Conservation (phyloP, 371 early-diverging fungal species). For the Catenaria anguillulae region DNA sequence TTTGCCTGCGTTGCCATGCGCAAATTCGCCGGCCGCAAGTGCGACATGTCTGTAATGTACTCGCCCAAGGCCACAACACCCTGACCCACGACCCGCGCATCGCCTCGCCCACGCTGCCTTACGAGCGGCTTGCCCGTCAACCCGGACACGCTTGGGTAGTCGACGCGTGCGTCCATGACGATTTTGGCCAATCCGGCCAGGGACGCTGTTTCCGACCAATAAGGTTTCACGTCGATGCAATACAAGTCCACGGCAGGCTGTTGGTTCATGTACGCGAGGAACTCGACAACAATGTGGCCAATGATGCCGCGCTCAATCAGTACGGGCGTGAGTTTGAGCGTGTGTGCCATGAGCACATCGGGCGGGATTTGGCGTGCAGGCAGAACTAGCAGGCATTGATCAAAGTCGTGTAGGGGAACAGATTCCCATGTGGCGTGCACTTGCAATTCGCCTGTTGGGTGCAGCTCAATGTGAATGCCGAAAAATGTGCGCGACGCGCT, state of each 20-base stretch:
- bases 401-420: background rate
- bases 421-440: background rate
- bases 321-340: background rate
- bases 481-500: background rate
- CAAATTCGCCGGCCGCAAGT: background rate
- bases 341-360: background rate
- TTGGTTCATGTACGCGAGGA: background rate
- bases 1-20: constrained; percentile 3
- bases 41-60: background rate
- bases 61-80: background rate
- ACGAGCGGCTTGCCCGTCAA: background rate
- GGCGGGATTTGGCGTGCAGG: background rate
- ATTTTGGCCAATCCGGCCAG: background rate
- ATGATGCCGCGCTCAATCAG: background rate
- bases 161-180: background rate
- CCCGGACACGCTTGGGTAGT: background rate
- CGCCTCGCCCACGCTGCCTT: background rate
- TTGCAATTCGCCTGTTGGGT: background rate
- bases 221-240: background rate
- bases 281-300: background rate
- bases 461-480: background rate
- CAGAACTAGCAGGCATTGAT: background rate
- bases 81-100: background rate
- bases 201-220: background rate
- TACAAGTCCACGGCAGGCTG: background rate